phyloP scores from a whole-genome alignment of 495 filamentous ascomycete genomes.

The Extremus antarcticus region DNA sequence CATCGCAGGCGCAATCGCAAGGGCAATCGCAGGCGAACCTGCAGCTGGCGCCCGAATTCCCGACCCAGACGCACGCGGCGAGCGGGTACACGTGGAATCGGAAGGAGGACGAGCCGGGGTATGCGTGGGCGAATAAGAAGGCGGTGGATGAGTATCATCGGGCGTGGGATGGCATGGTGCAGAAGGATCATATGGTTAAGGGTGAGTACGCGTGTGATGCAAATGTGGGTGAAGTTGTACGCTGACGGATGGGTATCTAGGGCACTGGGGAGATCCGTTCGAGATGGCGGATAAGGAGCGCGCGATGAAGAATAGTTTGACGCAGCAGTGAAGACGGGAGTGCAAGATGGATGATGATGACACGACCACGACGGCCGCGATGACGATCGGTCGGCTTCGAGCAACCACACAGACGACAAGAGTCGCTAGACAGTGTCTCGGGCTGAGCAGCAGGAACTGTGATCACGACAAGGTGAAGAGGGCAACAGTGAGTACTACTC shows the following conservation, averaged over 20 bases:
- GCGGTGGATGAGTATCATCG: conserved; percentile 27
- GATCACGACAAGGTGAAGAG: not conserved
- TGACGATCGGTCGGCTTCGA: no score
- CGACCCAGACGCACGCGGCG: conserved; percentile 15
- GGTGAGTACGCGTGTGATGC: conserved; percentile 18
- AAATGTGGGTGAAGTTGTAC: no score
- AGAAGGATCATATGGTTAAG: conserved; percentile 25
- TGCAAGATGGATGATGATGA: no score
- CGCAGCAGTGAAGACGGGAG: conserved; percentile 18
- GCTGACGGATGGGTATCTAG: conserved; percentile 4
- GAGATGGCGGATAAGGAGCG: conserved; percentile 13
- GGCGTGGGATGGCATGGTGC: conserved; percentile 27
- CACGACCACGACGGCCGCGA: no score
- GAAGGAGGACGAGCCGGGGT: conserved; percentile 36
- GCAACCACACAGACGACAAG: no score
- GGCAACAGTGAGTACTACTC: no score
- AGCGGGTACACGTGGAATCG: conserved; percentile 30
- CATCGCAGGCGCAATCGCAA: no score
- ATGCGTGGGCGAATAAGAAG: conserved; percentile 44
- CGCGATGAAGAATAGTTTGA: conserved; percentile 12
- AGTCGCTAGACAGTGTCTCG: no score
- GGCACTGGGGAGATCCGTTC: conserved; percentile 19
- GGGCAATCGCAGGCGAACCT: conserved; percentile 13
- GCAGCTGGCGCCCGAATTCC: conserved; percentile 15
- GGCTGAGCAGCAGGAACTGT: not conserved